These are phyloP conservation scores for Ustilago cynodontis DNA, from an alignment of 1,284 basidiomycete species.

Conservation along the genomic window DNA sequence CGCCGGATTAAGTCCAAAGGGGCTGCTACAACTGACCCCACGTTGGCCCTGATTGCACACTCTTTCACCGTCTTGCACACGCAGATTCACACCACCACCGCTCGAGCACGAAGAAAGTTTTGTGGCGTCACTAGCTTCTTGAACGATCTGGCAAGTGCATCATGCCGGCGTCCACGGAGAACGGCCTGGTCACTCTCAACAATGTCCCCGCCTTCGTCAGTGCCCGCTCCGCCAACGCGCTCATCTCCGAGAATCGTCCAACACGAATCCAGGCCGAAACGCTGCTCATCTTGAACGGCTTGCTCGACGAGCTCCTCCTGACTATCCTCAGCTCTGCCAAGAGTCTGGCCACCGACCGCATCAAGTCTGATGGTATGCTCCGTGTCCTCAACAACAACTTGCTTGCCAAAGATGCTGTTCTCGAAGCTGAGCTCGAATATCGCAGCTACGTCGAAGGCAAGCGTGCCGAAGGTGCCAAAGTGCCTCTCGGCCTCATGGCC, in stretches of 20 bases:
- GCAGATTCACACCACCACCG: too few species aligned
- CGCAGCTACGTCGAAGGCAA: slow-evolving; percentile 60
- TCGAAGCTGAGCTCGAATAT: slow-evolving; percentile 65
- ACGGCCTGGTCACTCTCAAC: slow-evolving; percentile 8
- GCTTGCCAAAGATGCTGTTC: slow-evolving; percentile 63
- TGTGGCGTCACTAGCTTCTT: too few species aligned
- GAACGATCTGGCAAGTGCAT: neutral
- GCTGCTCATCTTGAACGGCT: slow-evolving; percentile 54
- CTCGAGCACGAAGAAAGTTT: too few species aligned
- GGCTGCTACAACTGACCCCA: neutral
- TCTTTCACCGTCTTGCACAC: neutral
- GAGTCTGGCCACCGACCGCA: slow-evolving; percentile 62
- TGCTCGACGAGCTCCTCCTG: slow-evolving; percentile 64
- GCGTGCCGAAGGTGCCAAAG: slow-evolving; percentile 60
- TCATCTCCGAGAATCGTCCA: slow-evolving; percentile 61
- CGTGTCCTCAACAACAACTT: slow-evolving; percentile 58
- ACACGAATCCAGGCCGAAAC: slow-evolving; percentile 64
- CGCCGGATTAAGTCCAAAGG: too few species aligned
- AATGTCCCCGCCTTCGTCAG: slow-evolving; percentile 55
- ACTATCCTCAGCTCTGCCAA: slow-evolving; percentile 57
- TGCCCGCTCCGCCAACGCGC: slow-evolving; percentile 59
- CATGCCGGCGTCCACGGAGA: slow-evolving; percentile 24
- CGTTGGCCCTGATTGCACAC: neutral
- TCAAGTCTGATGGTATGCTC: slow-evolving; percentile 64
- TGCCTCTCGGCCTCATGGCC: slow-evolving; percentile 62